phyloP scores from a whole-genome alignment of 2,329 filamentous ascomycete genomes.

The Penicillium sp. region DNA sequence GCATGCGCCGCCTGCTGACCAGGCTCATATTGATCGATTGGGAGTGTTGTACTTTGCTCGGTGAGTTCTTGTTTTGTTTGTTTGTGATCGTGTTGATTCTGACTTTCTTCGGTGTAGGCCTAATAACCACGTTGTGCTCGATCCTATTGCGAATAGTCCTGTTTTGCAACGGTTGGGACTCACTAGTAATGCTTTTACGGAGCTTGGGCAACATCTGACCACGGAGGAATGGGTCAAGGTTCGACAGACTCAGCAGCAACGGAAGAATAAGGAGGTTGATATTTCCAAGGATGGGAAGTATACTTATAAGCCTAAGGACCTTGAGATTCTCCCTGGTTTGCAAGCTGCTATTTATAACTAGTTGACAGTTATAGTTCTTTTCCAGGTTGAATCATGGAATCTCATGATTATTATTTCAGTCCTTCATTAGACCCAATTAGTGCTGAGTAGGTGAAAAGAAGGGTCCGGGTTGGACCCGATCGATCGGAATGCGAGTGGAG shows the following conservation, averaged over 20 bases:
- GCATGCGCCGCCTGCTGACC: slow-evolving; percentile 50
- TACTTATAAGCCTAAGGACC: slow-evolving; percentile 35
- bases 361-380: background rate
- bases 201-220: slow-evolving; percentile 43
- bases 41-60: slow-evolving; percentile 52
- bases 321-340: slow-evolving; percentile 47
- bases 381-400: too few species aligned
- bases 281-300: slow-evolving; percentile 42
- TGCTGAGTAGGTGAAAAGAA: too few species aligned
- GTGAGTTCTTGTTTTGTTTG: slow-evolving; percentile 10
- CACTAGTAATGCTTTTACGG: slow-evolving; percentile 41
- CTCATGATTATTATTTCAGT: too few species aligned
- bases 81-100: background rate
- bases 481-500: too few species aligned
- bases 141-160: slow-evolving; percentile 41
- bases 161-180: slow-evolving; percentile 40
- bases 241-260: slow-evolving; percentile 46
- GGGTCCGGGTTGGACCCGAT: too few species aligned
- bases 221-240: slow-evolving; percentile 45
- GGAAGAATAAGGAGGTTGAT: slow-evolving; percentile 35
- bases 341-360: slow-evolving; percentile 43
- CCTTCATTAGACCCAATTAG: too few species aligned
- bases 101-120: slow-evolving; percentile 25
- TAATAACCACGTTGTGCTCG: slow-evolving; percentile 46
- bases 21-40: slow-evolving; percentile 46